phyloP scores from a whole-genome alignment of 805 yeast species.

The Diddensiella transvaalensis region DNA sequence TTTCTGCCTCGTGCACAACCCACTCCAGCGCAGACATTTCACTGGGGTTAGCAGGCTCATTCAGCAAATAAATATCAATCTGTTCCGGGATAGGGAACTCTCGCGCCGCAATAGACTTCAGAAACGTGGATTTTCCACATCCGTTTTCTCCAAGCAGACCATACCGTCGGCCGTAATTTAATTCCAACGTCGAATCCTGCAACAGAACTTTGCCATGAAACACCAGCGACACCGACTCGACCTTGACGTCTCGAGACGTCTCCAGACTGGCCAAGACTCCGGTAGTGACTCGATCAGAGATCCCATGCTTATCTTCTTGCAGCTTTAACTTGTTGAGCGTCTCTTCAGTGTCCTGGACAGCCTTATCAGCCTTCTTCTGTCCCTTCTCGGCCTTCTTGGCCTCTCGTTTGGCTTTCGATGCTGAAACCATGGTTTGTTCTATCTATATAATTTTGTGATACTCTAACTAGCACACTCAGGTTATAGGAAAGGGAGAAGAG shows the following conservation, averaged over 20 bases:
- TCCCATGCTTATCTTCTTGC: constrained; percentile 90
- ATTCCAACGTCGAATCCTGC: constrained; percentile 87
- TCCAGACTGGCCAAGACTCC: constrained; percentile 89
- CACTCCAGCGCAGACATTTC: constrained; percentile 91
- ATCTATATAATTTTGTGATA: background rate
- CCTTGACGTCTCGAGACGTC: constrained; percentile 91
- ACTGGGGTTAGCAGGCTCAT: constrained; percentile 96
- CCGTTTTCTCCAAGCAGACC: constrained; percentile 98
- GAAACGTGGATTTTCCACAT: constrained; percentile 95
- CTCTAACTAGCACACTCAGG: too few species aligned
- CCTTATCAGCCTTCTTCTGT: constrained; percentile 52
- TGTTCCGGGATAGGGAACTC: constrained; percentile 93
- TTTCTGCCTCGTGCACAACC: constrained; percentile 95
- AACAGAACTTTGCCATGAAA: constrained; percentile 97
- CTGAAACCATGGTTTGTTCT: constrained; percentile 46
- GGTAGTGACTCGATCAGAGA: constrained; percentile 95
- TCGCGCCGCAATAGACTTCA: constrained; percentile 90
- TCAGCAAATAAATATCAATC: constrained; percentile 87
- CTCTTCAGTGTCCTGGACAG: constrained; percentile 53
- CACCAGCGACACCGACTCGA: constrained; percentile 82
- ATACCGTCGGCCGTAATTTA: constrained; percentile 95
- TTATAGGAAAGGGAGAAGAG: too few species aligned
- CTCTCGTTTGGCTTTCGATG: constrained; percentile 97
- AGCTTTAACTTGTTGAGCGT: constrained; percentile 82
- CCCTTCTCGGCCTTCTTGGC: constrained; percentile 91